Evolutionary conservation across 345 rosid genomes (phyloP), one percentile per base, ranked within the genome.

Genomic region (Eucalyptus brandiana): DNA sequence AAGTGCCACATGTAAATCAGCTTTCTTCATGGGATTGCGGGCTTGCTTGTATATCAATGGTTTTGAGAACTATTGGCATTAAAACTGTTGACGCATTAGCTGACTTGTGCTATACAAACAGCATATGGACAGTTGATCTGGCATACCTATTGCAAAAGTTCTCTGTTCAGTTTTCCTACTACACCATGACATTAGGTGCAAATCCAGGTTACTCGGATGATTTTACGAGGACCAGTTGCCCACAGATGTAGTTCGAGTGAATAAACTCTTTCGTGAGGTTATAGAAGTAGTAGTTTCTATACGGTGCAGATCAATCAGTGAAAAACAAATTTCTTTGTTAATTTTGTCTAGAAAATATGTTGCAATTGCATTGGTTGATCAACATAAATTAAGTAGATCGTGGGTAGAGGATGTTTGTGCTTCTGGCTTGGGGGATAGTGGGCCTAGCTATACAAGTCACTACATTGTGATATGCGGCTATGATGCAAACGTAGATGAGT

Each of bases 181-280:
- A 90, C 94, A 97, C 99, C 8, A 91, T 96, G 92, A 98, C 99
- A 86, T 90, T 93, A 89, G 99, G 99, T 90, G 99, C 97, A 89
- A 98, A 97, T 91, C 99, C 96, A 12, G 92, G 92, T 89, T 98
- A 94, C 90, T 97, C 96, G 56, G 94, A 90, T 32, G 97, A 98
- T 96, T 93, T 92, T 96, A 97, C 92, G 95, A 97, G 99, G 99
- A 97, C 85, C 99, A 98, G 89, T 94, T 98, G 93, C 95, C 99
- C 24, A 93, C 92, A 89, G 99, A 98, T 94, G 91, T 96, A 42
- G 93, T 92, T 87, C 94, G 97, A 92, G 97, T 96, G 88, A 96
- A 98, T 94, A 93, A 86, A 89, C 95, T 98, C 80, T 98, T 97
- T 91, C 93, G 91, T 83, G 93, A 95, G 58, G 97, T 98, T 42